phyloP scores from a whole-genome alignment of 1,139 yeast species.

The Pichia sp. region DNA sequence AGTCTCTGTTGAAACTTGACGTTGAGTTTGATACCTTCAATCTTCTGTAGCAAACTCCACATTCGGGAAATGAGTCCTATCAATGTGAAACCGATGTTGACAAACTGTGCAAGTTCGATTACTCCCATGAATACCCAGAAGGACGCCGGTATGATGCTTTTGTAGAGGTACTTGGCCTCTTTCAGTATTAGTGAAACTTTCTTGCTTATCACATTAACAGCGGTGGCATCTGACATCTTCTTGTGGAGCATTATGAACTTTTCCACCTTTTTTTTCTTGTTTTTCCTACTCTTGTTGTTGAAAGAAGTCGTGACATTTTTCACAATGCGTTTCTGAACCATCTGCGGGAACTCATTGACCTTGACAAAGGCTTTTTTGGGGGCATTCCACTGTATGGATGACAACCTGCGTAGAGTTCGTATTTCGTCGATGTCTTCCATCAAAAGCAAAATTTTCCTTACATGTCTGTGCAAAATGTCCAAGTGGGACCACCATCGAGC shows the following conservation, averaged over 20 bases:
- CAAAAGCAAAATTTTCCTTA: conserved; percentile 40
- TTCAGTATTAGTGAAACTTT: conserved; percentile 16
- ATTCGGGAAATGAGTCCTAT: conserved; percentile 56
- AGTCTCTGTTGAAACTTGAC: conserved; percentile 20
- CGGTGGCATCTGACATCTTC: conserved; percentile 16
- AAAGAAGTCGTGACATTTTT: neutral
- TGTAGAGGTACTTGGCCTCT: conserved; percentile 38
- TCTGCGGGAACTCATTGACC: conserved; percentile 10
- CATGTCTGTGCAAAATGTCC: conserved; percentile 56
- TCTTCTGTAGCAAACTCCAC: conserved; percentile 34
- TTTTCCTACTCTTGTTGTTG: conserved; percentile 1
- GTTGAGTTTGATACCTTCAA: conserved; percentile 11
- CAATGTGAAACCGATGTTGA: conserved; percentile 67
- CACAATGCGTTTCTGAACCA: neutral
- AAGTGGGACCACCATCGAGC: conserved; percentile 75
- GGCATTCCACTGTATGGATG: conserved; percentile 13
- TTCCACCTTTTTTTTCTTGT: conserved; percentile 8
- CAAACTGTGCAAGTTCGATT: conserved; percentile 72
- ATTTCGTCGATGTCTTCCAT: conserved; percentile 26
- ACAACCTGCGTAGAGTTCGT: conserved; percentile 11
- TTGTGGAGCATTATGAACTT: conserved; percentile 1
- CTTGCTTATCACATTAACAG: conserved; percentile 18
- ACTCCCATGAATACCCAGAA: conserved; percentile 64
- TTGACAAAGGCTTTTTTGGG: conserved; percentile 9
- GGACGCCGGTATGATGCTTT: conserved; percentile 44